Evolutionary conservation across 495 filamentous ascomycete genomes (phyloP).

Genomic region (Penicillium cosmopolitanum): DNA sequence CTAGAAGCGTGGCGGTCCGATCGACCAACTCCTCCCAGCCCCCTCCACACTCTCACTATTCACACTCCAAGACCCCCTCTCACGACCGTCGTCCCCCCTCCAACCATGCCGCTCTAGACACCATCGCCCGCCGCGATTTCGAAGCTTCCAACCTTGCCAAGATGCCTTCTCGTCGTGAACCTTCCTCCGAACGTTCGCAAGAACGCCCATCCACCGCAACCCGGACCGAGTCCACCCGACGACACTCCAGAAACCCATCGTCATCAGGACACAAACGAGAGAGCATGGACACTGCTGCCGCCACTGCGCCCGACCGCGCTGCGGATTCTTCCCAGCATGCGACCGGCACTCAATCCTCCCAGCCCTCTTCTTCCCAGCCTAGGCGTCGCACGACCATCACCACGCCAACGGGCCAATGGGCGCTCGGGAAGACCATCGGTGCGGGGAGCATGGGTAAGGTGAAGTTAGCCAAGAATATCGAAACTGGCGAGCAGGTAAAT

Average conservation of each 20-base stretch:
- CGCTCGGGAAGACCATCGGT: constrained; percentile 95
- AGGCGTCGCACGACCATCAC: constrained; percentile 82
- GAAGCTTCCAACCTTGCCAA: constrained; percentile 58
- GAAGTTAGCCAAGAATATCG: constrained; percentile 80
- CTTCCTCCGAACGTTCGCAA: constrained; percentile 55
- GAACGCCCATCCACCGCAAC: constrained; percentile 51
- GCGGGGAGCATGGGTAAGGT: constrained; percentile 98
- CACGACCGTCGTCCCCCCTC: constrained; percentile 54
- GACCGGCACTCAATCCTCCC: constrained; percentile 36
- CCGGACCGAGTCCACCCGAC: constrained; percentile 53
- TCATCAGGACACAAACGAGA: constrained; percentile 51
- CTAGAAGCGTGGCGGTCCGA: constrained; percentile 56
- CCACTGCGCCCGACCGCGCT: constrained; percentile 44
- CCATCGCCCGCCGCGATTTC: constrained; percentile 59
- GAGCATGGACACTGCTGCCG: constrained; percentile 57
- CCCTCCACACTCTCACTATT: constrained; percentile 38
- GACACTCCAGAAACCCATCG: constrained; percentile 51
- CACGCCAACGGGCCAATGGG: constrained; percentile 84
- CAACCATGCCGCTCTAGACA: constrained; percentile 55
- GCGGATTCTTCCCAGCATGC: constrained; percentile 48
- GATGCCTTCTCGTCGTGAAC: constrained; percentile 55
- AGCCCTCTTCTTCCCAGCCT: constrained; percentile 48
- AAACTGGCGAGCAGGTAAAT: constrained; percentile 79
- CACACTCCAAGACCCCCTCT: constrained; percentile 55
- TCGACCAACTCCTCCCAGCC: constrained; percentile 44